Base-by-base conservation (phyloP, 2,329 filamentous ascomycete genomes). In the Alternaria ethzedia region DNA sequence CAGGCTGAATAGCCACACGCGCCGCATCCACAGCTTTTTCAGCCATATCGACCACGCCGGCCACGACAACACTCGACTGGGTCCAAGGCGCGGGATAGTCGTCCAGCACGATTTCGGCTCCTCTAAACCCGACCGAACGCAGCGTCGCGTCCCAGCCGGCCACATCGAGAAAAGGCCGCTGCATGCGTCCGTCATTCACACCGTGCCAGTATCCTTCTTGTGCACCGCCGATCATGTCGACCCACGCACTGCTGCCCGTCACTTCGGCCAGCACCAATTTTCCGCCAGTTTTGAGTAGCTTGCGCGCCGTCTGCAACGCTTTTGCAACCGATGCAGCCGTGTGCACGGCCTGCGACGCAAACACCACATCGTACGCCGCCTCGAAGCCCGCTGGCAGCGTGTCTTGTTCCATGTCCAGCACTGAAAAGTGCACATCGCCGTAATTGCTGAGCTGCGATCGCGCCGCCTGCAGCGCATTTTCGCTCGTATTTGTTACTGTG, bases 191-290 rank as follows among this genome's bases (percentile, higher is more conserved):
- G 44, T 70, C 68, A 7, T 28, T 11, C 13, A 28, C 41, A 13
- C 69, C 65, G 28, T 50, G 23, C 69, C 67, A 69, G 43, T 66
- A 71, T 6, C 41, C 54, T 26, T 65, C 77, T 6, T 65, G 54
- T 4, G 59, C 55, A 5, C 67, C 67, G 8, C 65, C 25, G 12
- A 64, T 32, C 6, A 69, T 21, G 21, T 54, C 56, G 25, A 20
- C 17, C 2, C 44, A n/a, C 15, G 32, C 32, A 36, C 32, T 36
- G 32, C 5, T 15, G 25, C 25, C 17, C 7, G 11, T 21, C 47
- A 12, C 57, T n/a, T 25, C 85, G 6, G 81, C 58, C 0, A 85
- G 28, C 5, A 86, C 28, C 0, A 87, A 69, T 49, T 82, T 80
- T 1, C 85, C 85, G 3, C 80, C 82, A 0, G 84, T 81, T 25